Evolutionary conservation across 1,139 yeast species (phyloP).

Genomic region (Scheffersomyces lignicola): DNA sequence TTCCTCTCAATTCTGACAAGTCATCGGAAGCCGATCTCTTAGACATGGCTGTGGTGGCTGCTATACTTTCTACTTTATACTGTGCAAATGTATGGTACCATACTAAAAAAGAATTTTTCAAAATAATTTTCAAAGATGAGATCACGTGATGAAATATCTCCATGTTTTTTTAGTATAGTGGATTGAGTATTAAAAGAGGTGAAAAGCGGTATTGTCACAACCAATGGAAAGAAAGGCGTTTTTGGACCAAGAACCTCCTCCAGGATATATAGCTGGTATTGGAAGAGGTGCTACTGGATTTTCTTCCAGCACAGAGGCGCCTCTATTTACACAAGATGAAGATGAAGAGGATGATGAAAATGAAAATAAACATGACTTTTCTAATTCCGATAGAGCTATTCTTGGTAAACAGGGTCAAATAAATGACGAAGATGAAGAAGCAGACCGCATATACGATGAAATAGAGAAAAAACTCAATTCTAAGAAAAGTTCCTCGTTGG

Average conservation of each 20-base stretch:
- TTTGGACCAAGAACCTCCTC: slow-evolving; percentile 84
- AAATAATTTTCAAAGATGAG: neutral
- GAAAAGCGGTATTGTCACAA: too few relatives aligned
- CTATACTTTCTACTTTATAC: neutral
- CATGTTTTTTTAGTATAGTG: too few relatives aligned
- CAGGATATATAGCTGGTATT: slow-evolving; percentile 87
- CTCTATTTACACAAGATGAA: slow-evolving; percentile 32
- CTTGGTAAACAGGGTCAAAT: slow-evolving; percentile 23
- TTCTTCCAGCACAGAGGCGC: slow-evolving; percentile 76
- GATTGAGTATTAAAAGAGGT: too few relatives aligned
- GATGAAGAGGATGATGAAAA: slow-evolving; percentile 24
- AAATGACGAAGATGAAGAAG: slow-evolving; percentile 70
- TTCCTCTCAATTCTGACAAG: slow-evolving; percentile 28
- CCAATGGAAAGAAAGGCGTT: slow-evolving; percentile 59
- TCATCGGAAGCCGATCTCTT: slow-evolving; percentile 56
- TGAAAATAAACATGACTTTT: slow-evolving; percentile 23
- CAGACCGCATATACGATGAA: slow-evolving; percentile 65
- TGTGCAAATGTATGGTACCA: neutral
- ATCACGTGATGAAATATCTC: slow-evolving; percentile 2
- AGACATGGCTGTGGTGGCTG: slow-evolving; percentile 43
- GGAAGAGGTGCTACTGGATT: slow-evolving; percentile 97
- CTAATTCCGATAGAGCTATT: slow-evolving; percentile 26
- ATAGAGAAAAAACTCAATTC: slow-evolving; percentile 59
- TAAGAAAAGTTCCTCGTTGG: slow-evolving; percentile 17
- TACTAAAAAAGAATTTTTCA: neutral